Evolutionary conservation across 192 early-diverging fungal genomes (phyloP), one percentile per base, ranked within the genome.

Genomic region (Coemansia sp.): DNA sequence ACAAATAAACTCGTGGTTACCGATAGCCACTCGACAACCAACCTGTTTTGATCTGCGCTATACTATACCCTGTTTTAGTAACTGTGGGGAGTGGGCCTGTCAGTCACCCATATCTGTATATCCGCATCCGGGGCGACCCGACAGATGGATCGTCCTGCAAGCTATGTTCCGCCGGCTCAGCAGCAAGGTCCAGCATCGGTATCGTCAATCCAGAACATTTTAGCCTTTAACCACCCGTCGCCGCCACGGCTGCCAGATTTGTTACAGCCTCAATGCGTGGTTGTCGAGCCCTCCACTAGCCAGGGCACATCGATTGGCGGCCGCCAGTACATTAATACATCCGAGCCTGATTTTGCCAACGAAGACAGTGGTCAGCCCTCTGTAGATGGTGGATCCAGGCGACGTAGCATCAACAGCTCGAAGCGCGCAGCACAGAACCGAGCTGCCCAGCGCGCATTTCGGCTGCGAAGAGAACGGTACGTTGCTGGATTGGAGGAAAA

Each of bases 351-450:
- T 19, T 60, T 49, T 37, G 59, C 20, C n/a, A 67, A 62, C 22
- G 78, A 80, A 11, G 71, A 70, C 38, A 46, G 61, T 31, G 15
- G 22, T 1, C 77, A 67, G 47, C 49, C 65, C 4, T 9, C 40
- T 3, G 68, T 52, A 17, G 77, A 74, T 10, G 51, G 64, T 14
- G 57, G 50, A 40, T 42, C 69, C 12, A 65, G 64, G 48, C 68
- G 72, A 20, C 71, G 78, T 48, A 71, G 65, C 42, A 74, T 80
- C 57, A 80, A 80, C 51, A 80, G 78, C 64, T 80, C 78, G 25
- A 80, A 80, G 47, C 71, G 78, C 17, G 78, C 78, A 9, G 78
- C 78, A 3, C 78, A 80, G 69, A 80, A 80, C 56, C 64, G 78
- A 19, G 78, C 78, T 2, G 78, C 78, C 1, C 78, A 80, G 59